Percentiles rank a stretch among this genome's conserved stretches.
phyloP scores from a whole-genome alignment of 78 protist genomes.

The Speleostelium caveatum region DNA sequence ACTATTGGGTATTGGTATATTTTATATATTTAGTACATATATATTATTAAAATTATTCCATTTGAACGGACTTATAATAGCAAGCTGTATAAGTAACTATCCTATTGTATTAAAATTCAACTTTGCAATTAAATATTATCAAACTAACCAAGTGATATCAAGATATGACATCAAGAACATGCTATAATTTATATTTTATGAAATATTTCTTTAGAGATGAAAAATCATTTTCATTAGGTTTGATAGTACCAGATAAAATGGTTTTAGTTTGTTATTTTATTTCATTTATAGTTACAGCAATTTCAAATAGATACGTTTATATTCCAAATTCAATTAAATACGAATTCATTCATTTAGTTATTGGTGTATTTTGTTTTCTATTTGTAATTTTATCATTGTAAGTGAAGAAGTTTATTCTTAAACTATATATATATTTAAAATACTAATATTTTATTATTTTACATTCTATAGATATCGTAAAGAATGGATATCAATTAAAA shows the following conservation, averaged over 20 bases:
- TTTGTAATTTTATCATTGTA: neutral
- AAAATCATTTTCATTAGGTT: neutral
- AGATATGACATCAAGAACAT: slow-evolving; percentile 65
- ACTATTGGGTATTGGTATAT: slow-evolving; percentile 25
- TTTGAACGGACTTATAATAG: slow-evolving; percentile 60
- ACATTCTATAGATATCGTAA: too few species aligned
- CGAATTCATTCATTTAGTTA: slow-evolving; percentile 9
- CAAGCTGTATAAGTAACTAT: slow-evolving; percentile 51
- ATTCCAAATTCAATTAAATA: neutral
- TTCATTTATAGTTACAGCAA: slow-evolving; percentile 19
- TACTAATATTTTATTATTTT: too few species aligned
- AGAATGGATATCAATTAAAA: slow-evolving; percentile 34
- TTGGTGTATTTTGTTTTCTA: slow-evolving; percentile 30
- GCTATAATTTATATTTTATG: slow-evolving; percentile 67
- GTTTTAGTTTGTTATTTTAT: neutral
- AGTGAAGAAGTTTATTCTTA: too few species aligned
- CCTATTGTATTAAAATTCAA: neutral
- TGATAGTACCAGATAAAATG: slow-evolving; percentile 24
- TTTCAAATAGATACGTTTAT: slow-evolving; percentile 22
- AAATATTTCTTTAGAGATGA: slow-evolving; percentile 38
- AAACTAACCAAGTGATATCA: neutral
- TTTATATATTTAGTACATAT: slow-evolving; percentile 7
- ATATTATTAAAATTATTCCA: slow-evolving; percentile 15
- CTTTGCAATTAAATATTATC: neutral
- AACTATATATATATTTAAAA: too few species aligned